These are phyloP conservation scores for Misopates orontium DNA, from an alignment of 257 asterid species.

Conservation along the genomic window DNA sequence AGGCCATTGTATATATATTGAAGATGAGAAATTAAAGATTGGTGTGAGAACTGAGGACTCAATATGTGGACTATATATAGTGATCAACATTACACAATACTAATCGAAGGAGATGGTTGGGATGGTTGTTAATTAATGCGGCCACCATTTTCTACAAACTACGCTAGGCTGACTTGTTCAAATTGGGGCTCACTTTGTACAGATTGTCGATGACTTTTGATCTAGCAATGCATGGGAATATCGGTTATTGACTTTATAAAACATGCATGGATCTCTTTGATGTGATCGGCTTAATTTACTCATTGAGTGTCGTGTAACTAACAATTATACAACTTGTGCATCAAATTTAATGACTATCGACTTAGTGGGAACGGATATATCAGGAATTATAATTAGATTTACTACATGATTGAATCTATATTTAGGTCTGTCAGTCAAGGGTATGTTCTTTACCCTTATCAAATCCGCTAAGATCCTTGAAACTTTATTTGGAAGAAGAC, in stretches of 20 bases:
- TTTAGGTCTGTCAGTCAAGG: too few relatives aligned
- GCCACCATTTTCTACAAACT: neutral
- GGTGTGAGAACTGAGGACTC: constrained; percentile 3
- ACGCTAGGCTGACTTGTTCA: neutral
- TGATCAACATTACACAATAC: neutral
- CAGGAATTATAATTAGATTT: too few relatives aligned
- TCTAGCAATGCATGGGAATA: neutral
- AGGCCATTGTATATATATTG: constrained; percentile 4
- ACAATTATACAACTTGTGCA: too few relatives aligned
- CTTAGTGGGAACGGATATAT: too few relatives aligned
- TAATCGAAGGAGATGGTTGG: neutral
- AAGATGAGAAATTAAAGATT: too few relatives aligned
- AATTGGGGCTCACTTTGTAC: neutral
- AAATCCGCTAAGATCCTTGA: too few relatives aligned
- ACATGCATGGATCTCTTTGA: constrained; percentile 14
- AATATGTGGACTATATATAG: constrained; percentile 19
- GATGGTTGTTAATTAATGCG: constrained; percentile 20
- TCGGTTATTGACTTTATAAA: neutral
- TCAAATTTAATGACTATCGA: too few relatives aligned
- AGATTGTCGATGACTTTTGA: neutral
- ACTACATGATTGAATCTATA: too few relatives aligned
- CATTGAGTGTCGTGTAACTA: too few relatives aligned
- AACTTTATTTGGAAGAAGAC: too few relatives aligned
- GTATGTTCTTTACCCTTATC: too few relatives aligned
- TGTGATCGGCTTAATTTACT: too few relatives aligned